phyloP scores from a whole-genome alignment of 2,329 filamentous ascomycete species.

The Phialophora chinensis region DNA sequence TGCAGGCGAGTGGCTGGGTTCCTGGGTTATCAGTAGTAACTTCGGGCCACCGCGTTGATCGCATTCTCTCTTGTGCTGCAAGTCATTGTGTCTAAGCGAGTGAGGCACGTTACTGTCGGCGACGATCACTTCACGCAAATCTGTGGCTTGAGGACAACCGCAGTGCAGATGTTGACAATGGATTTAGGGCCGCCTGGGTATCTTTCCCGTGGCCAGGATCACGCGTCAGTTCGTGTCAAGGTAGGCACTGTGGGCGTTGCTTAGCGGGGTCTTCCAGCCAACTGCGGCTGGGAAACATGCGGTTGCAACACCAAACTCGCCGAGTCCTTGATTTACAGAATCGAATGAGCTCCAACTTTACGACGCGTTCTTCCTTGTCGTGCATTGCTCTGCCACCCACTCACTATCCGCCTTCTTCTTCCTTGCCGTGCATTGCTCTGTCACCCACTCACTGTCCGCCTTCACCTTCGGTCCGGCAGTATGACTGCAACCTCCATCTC shows the following conservation, averaged over 20 bases:
- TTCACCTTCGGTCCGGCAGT: slow-evolving; percentile 8
- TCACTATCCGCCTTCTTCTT: slow-evolving; percentile 16
- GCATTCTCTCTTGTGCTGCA: slow-evolving; percentile 2
- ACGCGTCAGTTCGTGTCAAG: slow-evolving; percentile 19
- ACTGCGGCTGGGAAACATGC: slow-evolving; percentile 18
- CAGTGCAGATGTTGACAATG: background rate
- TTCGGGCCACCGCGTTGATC: slow-evolving; percentile 5
- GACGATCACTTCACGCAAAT: background rate
- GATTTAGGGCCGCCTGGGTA: background rate
- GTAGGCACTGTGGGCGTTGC: background rate
- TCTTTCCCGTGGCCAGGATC: background rate
- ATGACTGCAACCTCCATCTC: slow-evolving; percentile 32
- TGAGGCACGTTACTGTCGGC: background rate
- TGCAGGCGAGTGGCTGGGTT: slow-evolving; percentile 17
- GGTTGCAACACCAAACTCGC: slow-evolving; percentile 23
- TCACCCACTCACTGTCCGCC: slow-evolving; percentile 10
- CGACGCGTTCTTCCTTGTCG: slow-evolving; percentile 26
- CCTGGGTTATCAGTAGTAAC: background rate
- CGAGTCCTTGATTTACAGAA: slow-evolving; percentile 10
- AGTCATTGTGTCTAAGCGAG: slow-evolving; percentile 1
- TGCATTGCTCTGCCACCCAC: slow-evolving; percentile 2
- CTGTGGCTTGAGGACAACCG: background rate
- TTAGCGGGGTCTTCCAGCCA: slow-evolving; percentile 19
- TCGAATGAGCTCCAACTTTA: slow-evolving; percentile 15
- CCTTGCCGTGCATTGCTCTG: slow-evolving; percentile 17